Evolutionary conservation across 2,329 filamentous ascomycete species (phyloP).

Genomic region (Fusarium graminum): DNA sequence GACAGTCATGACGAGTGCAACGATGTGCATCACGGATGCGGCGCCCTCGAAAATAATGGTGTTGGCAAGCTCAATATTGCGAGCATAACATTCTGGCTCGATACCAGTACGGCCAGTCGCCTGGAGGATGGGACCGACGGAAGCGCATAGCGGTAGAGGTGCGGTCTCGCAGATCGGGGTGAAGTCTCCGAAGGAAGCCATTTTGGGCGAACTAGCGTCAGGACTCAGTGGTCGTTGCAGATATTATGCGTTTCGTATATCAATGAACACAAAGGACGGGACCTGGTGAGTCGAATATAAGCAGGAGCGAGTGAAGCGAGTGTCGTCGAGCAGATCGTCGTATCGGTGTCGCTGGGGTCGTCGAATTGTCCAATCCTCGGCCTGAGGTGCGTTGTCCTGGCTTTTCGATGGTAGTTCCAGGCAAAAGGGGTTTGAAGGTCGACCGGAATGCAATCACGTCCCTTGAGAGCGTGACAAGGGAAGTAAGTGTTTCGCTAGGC

Average conservation of each 20-base stretch:
- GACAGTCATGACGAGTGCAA: conserved; percentile 90
- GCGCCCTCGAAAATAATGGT: conserved; percentile 98
- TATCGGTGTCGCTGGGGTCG: conserved; percentile 19
- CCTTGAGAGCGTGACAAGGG: conserved; percentile 27
- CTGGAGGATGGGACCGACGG: conserved; percentile 80
- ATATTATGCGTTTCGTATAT: conserved; percentile 6
- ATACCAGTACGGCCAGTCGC: conserved; percentile 80
- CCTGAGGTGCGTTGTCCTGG: conserved; percentile 6
- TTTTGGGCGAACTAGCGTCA: conserved; percentile 52
- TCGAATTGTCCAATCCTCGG: conserved; percentile 23
- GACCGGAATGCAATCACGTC: conserved; percentile 40
- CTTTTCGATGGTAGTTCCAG: conserved; percentile 18
- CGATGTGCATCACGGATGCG: conserved; percentile 90
- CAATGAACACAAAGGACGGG: conserved; percentile 6
- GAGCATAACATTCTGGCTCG: conserved; percentile 90
- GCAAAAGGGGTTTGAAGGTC: conserved; percentile 11
- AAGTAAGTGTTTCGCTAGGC: conserved; percentile 17
- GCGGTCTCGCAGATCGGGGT: conserved; percentile 85
- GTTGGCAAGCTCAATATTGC: conserved; percentile 95
- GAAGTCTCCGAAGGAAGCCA: conserved; percentile 94
- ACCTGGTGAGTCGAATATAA: neutral
- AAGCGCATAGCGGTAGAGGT: conserved; percentile 86
- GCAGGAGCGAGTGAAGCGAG: conserved; percentile 11
- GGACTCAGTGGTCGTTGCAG: conserved; percentile 12
- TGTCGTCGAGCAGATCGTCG: conserved; percentile 10